These are phyloP conservation scores for Mortierella sp. DNA, from an alignment of 371 early-diverging fungal genomes.

Conservation along the genomic window DNA sequence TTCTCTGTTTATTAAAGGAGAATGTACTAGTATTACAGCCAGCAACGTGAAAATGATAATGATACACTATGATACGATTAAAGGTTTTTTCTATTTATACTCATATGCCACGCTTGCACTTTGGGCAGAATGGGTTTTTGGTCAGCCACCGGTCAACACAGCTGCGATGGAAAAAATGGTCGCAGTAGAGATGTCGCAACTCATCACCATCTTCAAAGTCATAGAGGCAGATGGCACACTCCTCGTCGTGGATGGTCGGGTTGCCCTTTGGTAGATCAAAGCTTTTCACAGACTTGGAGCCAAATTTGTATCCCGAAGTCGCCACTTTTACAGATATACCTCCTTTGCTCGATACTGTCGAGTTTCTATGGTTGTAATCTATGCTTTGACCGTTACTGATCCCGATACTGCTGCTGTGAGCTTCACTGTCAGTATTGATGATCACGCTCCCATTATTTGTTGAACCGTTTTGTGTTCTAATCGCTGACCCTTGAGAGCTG, in stretches of 20 bases:
- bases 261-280: background rate
- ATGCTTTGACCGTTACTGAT: background rate
- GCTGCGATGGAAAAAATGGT: slow-evolving; percentile 86
- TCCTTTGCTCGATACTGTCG: background rate
- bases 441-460: background rate
- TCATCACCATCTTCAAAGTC: slow-evolving; percentile 74
- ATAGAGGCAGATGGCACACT: slow-evolving; percentile 74
- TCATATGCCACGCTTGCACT: slow-evolving; percentile 51
- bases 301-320: background rate
- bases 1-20: no score
- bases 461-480: background rate
- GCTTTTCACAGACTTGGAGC: background rate
- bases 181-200: slow-evolving; percentile 71
- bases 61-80: background rate
- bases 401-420: background rate
- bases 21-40: no score
- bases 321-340: background rate
- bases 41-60: background rate
- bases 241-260: slow-evolving; percentile 24
- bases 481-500: no score
- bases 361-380: background rate
- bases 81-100: background rate
- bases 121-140: slow-evolving; percentile 57
- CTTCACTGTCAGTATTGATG: background rate
- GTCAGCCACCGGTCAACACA: slow-evolving; percentile 88